Evolutionary conservation across 2,329 filamentous ascomycete genomes (phyloP), one percentile per base, ranked within the genome.

Genomic region (Penicillium janthinellum): DNA sequence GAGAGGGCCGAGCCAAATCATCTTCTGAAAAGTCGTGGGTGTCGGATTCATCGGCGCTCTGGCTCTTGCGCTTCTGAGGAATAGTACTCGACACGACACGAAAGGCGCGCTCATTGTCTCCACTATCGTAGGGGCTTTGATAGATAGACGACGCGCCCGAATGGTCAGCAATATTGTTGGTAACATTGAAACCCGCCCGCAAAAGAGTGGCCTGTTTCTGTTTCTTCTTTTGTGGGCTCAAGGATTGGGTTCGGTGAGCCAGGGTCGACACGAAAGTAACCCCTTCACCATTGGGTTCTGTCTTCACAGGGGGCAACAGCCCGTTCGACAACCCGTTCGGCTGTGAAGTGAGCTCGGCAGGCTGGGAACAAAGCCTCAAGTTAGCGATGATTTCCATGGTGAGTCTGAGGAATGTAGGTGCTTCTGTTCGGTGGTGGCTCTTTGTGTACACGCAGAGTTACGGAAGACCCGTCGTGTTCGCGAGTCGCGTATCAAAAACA

Each of bases 161-260:
- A 25, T 25, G 5, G 12, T 28, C 20, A 14, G 50, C 31, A 5
- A 28, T 10, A 47, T 7, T 12, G 12, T 28, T 31, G 10, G 50
- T 31, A 10, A 42, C 12, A 47, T 7, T 12, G 10, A 56, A 35
- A 6, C 48, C 45, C 5, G 39, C 49, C 28, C 22, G 35, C 6
- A 44, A 35, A 41, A 35, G 10, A 10, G 34, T 15, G 28, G 28
- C 7, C 1, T 31, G 28, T 20, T 66, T 66, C 35, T 62, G 64
- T 37, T 69, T 70, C 1, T 54, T 41, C 10, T 66, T 63, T 3
- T 66, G 54, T 10, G 67, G 64, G 3, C 65, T 52, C 12, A 54
- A 53, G 0, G 64, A 64, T n/a, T 64, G 49, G 52, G 54, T 52
- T 1, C 64, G 63, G 57, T 68, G 66, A 1, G 64, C 54, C 10